These are phyloP conservation scores for Beauveria australis DNA, from an alignment of 2,329 filamentous ascomycete genomes.

Conservation along the genomic window DNA sequence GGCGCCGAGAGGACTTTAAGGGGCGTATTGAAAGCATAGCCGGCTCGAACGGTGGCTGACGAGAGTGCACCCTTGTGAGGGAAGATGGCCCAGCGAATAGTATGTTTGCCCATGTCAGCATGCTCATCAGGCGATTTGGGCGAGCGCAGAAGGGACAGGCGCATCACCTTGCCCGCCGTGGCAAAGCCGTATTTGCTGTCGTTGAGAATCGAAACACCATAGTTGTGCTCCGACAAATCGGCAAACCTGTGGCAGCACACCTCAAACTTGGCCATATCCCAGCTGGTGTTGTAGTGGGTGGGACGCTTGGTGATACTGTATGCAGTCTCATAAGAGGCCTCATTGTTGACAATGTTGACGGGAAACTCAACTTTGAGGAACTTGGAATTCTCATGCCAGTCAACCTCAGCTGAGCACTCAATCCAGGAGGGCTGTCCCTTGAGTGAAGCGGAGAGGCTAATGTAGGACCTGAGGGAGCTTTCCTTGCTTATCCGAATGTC, in stretches of 20 bases:
- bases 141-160: slow-evolving; percentile 74
- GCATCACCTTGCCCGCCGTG: slow-evolving; percentile 81
- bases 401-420: slow-evolving; percentile 76
- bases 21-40: slow-evolving; percentile 85
- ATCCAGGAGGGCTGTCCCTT: slow-evolving; percentile 55
- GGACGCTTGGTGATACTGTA: slow-evolving; percentile 83
- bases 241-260: slow-evolving; percentile 95
- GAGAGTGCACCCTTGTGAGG: slow-evolving; percentile 71
- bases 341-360: slow-evolving; percentile 80
- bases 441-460: slow-evolving; percentile 66
- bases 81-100: slow-evolving; percentile 83
- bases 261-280: slow-evolving; percentile 98
- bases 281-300: slow-evolving; percentile 95
- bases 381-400: slow-evolving; percentile 95
- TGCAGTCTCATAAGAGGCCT: slow-evolving; percentile 92
- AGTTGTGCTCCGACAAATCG: slow-evolving; percentile 78
- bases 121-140: slow-evolving; percentile 90
- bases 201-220: slow-evolving; percentile 88
- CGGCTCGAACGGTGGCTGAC: slow-evolving; percentile 68
- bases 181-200: slow-evolving; percentile 96
- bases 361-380: slow-evolving; percentile 99
- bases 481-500: slow-evolving; percentile 80
- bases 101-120: slow-evolving; percentile 86
- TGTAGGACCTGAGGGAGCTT: slow-evolving; percentile 79
- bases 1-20: slow-evolving; percentile 35